Percentiles rank a stretch among this genome's conserved stretches.
phyloP scores from a whole-genome alignment of 1,139 yeast species.

The Suhomyces coccinellae region DNA sequence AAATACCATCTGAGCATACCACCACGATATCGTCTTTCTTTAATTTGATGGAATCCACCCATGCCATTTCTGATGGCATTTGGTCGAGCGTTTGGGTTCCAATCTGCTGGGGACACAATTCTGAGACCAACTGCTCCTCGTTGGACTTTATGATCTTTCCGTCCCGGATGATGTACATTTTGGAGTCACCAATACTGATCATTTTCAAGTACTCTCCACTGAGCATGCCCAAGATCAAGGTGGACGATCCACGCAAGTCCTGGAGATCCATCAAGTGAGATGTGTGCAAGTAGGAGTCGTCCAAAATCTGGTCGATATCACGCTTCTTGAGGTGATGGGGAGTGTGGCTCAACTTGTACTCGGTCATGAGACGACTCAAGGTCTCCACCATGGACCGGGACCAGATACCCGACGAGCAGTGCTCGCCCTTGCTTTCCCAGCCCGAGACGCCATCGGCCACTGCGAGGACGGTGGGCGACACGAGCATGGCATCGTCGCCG shows the following conservation, averaged over 20 bases:
- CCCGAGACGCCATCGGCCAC: constrained; percentile 66
- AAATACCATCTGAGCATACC: constrained; percentile 55
- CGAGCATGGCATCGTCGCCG: constrained; percentile 65
- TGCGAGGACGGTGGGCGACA: constrained; percentile 55
- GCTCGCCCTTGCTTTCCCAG: constrained; percentile 49
- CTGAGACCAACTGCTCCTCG: constrained; percentile 49
- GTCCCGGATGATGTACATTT: constrained; percentile 49
- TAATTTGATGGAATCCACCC: constrained; percentile 45
- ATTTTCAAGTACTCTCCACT: constrained; percentile 50
- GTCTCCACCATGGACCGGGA: constrained; percentile 58
- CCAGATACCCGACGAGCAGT: constrained; percentile 54
- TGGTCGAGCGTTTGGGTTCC: constrained; percentile 51
- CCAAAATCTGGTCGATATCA: constrained; percentile 49
- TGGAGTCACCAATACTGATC: constrained; percentile 59
- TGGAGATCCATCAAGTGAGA: constrained; percentile 56
- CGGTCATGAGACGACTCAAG: constrained; percentile 49
- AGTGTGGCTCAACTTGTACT: constrained; percentile 42
- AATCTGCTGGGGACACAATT: constrained; percentile 55
- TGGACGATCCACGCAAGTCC: constrained; percentile 52
- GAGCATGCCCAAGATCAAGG: constrained; percentile 52
- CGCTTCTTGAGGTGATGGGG: constrained; percentile 47
- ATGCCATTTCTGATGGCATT: constrained; percentile 52
- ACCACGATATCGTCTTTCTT: constrained; percentile 45
- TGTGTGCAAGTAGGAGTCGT: constrained; percentile 53
- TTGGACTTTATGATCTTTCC: constrained; percentile 47